These are phyloP conservation scores for Angomonas deanei DNA, from an alignment of 208 protist genomes.

Conservation along the genomic window DNA sequence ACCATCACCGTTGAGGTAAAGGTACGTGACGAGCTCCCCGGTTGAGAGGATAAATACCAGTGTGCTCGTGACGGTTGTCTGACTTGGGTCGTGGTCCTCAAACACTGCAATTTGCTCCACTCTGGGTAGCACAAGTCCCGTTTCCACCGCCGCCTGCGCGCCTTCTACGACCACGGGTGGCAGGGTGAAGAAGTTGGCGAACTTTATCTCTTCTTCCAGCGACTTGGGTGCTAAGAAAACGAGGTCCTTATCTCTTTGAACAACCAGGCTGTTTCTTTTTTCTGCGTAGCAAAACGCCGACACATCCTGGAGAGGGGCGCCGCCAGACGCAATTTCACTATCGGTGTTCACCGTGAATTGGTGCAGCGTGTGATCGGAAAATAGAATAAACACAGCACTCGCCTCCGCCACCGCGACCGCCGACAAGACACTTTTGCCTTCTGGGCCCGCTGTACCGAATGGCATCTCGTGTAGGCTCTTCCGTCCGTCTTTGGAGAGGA, in stretches of 20 bases:
- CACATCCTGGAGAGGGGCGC: slow-evolving; percentile 22
- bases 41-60: slow-evolving; percentile 54
- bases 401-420: slow-evolving; percentile 1
- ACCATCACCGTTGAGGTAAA: slow-evolving; percentile 24
- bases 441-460: neutral
- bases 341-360: neutral
- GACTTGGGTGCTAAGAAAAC: slow-evolving; percentile 23
- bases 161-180: slow-evolving; percentile 39
- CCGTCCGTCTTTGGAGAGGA: slow-evolving; percentile 59
- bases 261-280: slow-evolving; percentile 19
- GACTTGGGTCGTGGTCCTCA: slow-evolving; percentile 19
- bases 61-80: slow-evolving; percentile 14
- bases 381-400: neutral
- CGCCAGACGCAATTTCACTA: neutral
- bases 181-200: slow-evolving; percentile 48
- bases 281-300: slow-evolving; percentile 34
- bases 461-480: slow-evolving; percentile 20
- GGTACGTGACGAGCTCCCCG: slow-evolving; percentile 77
- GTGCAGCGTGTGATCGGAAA: neutral
- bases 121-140: slow-evolving; percentile 7
- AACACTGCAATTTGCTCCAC: slow-evolving; percentile 58
- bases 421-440: neutral
- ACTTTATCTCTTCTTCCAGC: slow-evolving; percentile 6
- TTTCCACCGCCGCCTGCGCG: slow-evolving; percentile 13
- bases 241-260: slow-evolving; percentile 30